A percentile compares a stretch with the other conserved stretches of the same genome.
These are phyloP conservation scores for Pichia sporocuriosa DNA, from an alignment of 805 yeast species.

Conservation along the genomic window DNA sequence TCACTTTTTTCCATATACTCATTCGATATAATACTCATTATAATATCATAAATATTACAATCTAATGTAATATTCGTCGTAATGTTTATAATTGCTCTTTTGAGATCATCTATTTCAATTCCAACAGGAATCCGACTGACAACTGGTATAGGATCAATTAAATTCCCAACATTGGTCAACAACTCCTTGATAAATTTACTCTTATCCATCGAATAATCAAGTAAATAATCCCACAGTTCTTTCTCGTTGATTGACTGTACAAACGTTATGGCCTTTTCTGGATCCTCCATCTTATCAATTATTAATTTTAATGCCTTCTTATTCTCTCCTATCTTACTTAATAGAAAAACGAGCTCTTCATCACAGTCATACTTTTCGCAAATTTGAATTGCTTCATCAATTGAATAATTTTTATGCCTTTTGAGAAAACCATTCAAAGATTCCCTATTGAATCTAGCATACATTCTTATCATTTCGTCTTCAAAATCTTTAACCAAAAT, in stretches of 20 bases:
- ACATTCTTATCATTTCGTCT: conserved; percentile 58
- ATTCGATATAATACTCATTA: conserved; percentile 45
- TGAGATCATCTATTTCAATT: conserved; percentile 59
- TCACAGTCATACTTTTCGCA: conserved; percentile 49
- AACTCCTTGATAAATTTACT: conserved; percentile 75
- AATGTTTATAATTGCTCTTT: conserved; percentile 52
- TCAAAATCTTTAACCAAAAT: conserved; percentile 51
- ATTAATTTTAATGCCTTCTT: conserved; percentile 70
- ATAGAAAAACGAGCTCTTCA: conserved; percentile 72
- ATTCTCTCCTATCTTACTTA: conserved; percentile 78
- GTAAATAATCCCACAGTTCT: conserved; percentile 75
- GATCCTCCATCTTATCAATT: conserved; percentile 70
- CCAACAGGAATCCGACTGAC: conserved; percentile 56
- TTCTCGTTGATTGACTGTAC: conserved; percentile 59
- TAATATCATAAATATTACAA: conserved; percentile 45
- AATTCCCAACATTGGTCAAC: conserved; percentile 60
- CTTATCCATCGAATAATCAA: conserved; percentile 61
- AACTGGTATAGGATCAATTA: conserved; percentile 63
- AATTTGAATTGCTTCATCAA: conserved; percentile 60
- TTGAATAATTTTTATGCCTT: conserved; percentile 54
- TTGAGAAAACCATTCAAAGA: conserved; percentile 57
- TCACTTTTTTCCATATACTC: conserved; percentile 40
- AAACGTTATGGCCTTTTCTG: conserved; percentile 73
- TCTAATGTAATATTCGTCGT: conserved; percentile 56
- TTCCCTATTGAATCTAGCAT: conserved; percentile 51